phyloP scores from a whole-genome alignment of 768 basidiomycete genomes.

The Leccinum boreale region DNA sequence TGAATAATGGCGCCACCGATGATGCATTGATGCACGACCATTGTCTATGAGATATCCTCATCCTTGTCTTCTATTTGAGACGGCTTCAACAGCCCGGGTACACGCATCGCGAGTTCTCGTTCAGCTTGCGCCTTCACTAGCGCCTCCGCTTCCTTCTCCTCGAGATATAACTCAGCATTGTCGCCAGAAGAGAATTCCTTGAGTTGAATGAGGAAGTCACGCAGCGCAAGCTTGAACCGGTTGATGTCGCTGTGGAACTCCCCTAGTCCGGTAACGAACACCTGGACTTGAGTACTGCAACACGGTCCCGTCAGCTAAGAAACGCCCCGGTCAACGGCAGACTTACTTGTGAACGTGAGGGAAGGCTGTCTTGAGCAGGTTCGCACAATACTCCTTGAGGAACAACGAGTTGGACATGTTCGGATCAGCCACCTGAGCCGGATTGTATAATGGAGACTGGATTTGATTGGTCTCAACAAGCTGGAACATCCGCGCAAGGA shows the following conservation, averaged over 20 bases:
- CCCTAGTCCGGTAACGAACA: slow-evolving; percentile 64
- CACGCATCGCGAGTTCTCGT: slow-evolving; percentile 84
- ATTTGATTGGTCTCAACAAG: slow-evolving; percentile 82
- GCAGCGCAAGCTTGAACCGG: slow-evolving; percentile 89
- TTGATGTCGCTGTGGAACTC: slow-evolving; percentile 78
- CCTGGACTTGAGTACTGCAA: slow-evolving; percentile 62
- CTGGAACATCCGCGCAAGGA: slow-evolving; percentile 93
- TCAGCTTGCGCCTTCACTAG: slow-evolving; percentile 78
- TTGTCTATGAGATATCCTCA: slow-evolving; percentile 57
- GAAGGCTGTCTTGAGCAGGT: slow-evolving; percentile 85
- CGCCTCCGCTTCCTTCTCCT: slow-evolving; percentile 90
- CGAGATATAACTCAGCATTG: slow-evolving; percentile 86
- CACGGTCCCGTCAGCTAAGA: slow-evolving; percentile 6
- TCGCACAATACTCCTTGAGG: slow-evolving; percentile 82
- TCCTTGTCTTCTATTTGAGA: slow-evolving; percentile 93
- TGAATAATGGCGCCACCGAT: slow-evolving; percentile 20
- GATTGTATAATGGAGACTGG: slow-evolving; percentile 82
- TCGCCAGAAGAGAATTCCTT: slow-evolving; percentile 95
- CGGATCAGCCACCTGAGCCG: slow-evolving; percentile 64
- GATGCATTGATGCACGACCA: slow-evolving; percentile 25
- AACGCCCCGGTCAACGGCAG: neutral
- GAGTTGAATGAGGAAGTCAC: slow-evolving; percentile 96
- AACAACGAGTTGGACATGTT: slow-evolving; percentile 74
- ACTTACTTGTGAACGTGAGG: slow-evolving; percentile 84
- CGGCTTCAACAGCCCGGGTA: slow-evolving; percentile 98